Percentiles rank a stretch among this genome's conserved stretches.
Evolutionary conservation across 2,329 filamentous ascomycete species (phyloP).

Genomic region (Alternaria brassicicola): DNA sequence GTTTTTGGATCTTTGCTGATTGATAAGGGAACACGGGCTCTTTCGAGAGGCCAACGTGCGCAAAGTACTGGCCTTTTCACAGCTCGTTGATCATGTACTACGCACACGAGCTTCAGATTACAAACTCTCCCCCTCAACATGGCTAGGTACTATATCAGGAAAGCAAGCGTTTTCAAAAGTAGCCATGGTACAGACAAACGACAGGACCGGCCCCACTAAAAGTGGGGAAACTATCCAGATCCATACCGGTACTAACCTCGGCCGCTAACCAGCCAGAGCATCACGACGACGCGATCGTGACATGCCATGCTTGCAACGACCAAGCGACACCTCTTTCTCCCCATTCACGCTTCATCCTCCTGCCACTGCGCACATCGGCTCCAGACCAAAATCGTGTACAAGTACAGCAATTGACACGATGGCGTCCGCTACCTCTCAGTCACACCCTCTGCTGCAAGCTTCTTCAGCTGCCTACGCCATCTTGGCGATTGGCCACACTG

Average conservation of each 20-base stretch:
- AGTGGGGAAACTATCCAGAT: slow-evolving; percentile 9
- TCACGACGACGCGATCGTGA: slow-evolving; percentile 3
- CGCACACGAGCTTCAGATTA: not conserved
- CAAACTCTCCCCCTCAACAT: too few relatives aligned
- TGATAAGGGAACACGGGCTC: not conserved
- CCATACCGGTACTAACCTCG: slow-evolving; percentile 7
- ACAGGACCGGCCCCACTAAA: not conserved
- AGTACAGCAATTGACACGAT: slow-evolving; percentile 7
- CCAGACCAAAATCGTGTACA: not conserved
- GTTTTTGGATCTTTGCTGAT: too few relatives aligned
- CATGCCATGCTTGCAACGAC: not conserved
- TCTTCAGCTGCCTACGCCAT: slow-evolving; percentile 37
- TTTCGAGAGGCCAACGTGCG: not conserved
- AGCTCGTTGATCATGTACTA: too few relatives aligned
- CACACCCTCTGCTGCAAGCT: slow-evolving; percentile 39
- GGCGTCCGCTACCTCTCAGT: slow-evolving; percentile 23
- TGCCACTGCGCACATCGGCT: not conserved
- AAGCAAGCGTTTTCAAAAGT: not conserved
- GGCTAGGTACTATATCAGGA: too few relatives aligned
- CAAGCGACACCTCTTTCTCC: not conserved
- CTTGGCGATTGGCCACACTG: slow-evolving; percentile 44
- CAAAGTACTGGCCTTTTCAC: not conserved
- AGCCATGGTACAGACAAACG: too few relatives aligned
- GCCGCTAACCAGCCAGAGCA: not conserved
- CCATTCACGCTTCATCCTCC: too few relatives aligned